phyloP scores from a whole-genome alignment of 257 asterid genomes.

The Solanum clarkiae region DNA sequence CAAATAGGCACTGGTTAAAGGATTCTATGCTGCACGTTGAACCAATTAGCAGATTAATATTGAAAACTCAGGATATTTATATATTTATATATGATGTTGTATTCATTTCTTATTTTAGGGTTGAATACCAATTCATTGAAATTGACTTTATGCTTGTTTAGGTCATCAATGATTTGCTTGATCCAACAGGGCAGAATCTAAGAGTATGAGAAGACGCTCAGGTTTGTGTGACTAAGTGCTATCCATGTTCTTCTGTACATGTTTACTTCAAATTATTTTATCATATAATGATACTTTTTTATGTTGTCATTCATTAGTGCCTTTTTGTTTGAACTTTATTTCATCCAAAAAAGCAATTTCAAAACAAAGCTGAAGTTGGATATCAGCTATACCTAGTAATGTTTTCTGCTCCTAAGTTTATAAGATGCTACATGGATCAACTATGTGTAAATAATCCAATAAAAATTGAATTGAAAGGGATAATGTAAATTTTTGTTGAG shows the following conservation, averaged over 20 bases:
- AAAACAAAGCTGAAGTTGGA: neutral
- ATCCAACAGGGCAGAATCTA: constrained; percentile 78
- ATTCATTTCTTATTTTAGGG: neutral
- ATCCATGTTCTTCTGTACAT: neutral
- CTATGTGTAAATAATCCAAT: neutral
- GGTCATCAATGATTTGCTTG: constrained; percentile 85
- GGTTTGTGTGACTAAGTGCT: constrained; percentile 20
- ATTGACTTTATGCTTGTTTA: constrained; percentile 18
- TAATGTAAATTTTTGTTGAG: too few species aligned
- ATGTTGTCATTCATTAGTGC: neutral
- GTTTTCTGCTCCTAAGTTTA: neutral
- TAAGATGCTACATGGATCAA: neutral
- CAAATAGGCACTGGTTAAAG: neutral
- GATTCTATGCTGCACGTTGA: neutral
- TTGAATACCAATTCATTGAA: neutral
- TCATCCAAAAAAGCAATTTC: neutral
- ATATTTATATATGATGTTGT: neutral
- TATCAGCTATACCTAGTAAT: neutral
- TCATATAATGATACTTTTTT: neutral
- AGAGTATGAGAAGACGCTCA: constrained; percentile 73
- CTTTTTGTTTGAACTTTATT: neutral
- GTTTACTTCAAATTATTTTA: neutral
- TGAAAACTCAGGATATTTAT: neutral
- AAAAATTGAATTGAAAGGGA: neutral
- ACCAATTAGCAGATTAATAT: neutral